phyloP scores from a whole-genome alignment of 345 rosid genomes.

The Populus tremula region DNA sequence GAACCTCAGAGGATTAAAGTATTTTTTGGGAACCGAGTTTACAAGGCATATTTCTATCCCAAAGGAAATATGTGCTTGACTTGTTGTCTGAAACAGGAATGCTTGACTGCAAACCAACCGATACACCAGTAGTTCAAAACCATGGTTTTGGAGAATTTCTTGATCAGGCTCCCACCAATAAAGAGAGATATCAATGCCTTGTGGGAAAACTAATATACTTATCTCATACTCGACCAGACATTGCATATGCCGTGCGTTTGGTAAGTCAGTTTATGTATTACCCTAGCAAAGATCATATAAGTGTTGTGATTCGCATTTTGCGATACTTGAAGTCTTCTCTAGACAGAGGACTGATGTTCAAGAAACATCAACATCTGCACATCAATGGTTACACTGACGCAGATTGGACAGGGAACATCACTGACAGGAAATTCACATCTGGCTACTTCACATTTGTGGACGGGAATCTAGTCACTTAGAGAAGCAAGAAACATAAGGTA shows the following conservation, averaged over 20 bases:
- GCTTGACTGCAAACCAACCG: background rate
- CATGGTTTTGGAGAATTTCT: background rate
- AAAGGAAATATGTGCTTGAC: background rate
- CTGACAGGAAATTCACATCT: too few species aligned
- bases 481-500: too few species aligned
- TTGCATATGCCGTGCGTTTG: too few species aligned
- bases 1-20: background rate
- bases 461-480: too few species aligned
- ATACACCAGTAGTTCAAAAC: background rate
- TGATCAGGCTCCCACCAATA: background rate
- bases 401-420: background rate
- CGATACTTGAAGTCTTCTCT: background rate
- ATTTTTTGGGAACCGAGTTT: background rate
- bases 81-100: background rate
- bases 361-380: background rate
- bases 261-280: background rate
- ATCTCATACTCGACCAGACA: background rate
- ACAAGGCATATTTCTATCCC: background rate
- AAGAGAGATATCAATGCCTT: background rate
- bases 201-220: background rate
- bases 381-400: background rate
- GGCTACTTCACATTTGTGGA: too few species aligned
- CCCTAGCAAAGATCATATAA: background rate
- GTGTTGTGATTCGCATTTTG: accelerated
- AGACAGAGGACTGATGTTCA: background rate